Evolutionary conservation across 257 asterid species (phyloP), one percentile per base, ranked within the genome.

Genomic region (Pogostemon cablin): DNA sequence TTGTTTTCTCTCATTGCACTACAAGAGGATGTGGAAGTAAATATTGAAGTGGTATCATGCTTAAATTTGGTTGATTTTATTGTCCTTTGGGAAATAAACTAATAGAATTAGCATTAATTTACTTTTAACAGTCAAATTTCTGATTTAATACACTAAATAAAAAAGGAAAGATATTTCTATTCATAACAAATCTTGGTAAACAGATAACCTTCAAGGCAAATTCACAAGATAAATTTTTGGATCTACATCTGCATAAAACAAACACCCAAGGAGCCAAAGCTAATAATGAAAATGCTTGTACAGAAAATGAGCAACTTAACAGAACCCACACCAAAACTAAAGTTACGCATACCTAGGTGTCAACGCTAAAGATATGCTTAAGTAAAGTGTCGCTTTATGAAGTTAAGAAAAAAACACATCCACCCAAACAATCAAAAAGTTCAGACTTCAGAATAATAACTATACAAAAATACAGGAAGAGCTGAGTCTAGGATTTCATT

Each of bases 261-360:
- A 6, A 61, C 43, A 39, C 3, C 32, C 62, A 38, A 5, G 55
- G 2, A 53, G 56, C 34, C 34, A 50, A 49, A 50, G 4, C 65
- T 17, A 38, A 39, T 2, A 3, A 40, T 5, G 5, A 49, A 4
- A 9, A 3, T 2, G 42, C 47, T 25, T 72, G n/a, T 9, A 60
- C 42, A n/a, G 32, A 50, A 60, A 6, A 53, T 25, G 53, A 53
- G 4, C 56, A 55, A 55, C 11, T 44, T 34, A 44, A 50, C 50
- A 60, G 32, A 39, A 61, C 7, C 44, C 17, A 62, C 54, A 61
- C 69, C 48, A 71, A 61, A 25, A 12, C 62, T 41, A 37, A 5
- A 8, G 4, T 38, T 17, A 8, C 11, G 17, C 40, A 53, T 10
- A 25, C 25, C 9, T 25, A 56, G 74, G 37, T 25, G 59, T 44